A percentile compares a stretch with the other conserved stretches of the same genome.
Conservation (phyloP, 139 green algal species). For the Chlamydomonas sp. region DNA sequence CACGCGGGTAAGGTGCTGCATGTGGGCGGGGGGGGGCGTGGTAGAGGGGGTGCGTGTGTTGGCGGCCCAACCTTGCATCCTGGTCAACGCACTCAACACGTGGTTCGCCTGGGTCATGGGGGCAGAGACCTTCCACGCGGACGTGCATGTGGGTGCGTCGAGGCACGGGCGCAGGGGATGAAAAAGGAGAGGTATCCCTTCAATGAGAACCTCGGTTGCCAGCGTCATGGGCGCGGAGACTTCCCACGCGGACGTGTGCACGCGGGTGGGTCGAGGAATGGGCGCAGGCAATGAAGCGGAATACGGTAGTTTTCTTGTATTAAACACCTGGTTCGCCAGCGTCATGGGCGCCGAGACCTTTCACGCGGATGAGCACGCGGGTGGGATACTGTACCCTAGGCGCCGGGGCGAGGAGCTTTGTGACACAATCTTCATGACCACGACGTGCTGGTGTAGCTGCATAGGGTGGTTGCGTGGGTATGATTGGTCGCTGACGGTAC, state of each 20-base stretch:
- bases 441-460: too few relatives aligned
- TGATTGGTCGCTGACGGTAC: too few relatives aligned
- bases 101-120: conserved; percentile 93
- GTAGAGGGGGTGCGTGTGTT: not conserved
- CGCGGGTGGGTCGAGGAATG: conserved; percentile 11
- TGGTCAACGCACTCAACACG: conserved; percentile 95
- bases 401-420: too few relatives aligned
- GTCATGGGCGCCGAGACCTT: conserved; percentile 92
- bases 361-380: conserved; percentile 96
- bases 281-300: not conserved
- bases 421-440: too few relatives aligned
- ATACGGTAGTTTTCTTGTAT: conserved; percentile 71
- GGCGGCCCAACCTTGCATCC: conserved; percentile 15
- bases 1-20: conserved; percentile 65
- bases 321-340: conserved; percentile 96
- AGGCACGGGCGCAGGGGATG: not conserved
- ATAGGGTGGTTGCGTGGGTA: too few relatives aligned
- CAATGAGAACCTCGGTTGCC: too few relatives aligned
- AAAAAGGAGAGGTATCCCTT: too few relatives aligned
- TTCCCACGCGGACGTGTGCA: conserved; percentile 98
- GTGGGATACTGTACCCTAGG: not conserved
- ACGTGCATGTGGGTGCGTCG: conserved; percentile 83
- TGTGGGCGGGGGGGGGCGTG: not conserved
- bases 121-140: conserved; percentile 95
- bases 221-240: conserved; percentile 74